Evolutionary conservation across 2,329 filamentous ascomycete species (phyloP), one percentile per base, ranked within the genome.

Genomic region (Cryoendolithus antarcticus): DNA sequence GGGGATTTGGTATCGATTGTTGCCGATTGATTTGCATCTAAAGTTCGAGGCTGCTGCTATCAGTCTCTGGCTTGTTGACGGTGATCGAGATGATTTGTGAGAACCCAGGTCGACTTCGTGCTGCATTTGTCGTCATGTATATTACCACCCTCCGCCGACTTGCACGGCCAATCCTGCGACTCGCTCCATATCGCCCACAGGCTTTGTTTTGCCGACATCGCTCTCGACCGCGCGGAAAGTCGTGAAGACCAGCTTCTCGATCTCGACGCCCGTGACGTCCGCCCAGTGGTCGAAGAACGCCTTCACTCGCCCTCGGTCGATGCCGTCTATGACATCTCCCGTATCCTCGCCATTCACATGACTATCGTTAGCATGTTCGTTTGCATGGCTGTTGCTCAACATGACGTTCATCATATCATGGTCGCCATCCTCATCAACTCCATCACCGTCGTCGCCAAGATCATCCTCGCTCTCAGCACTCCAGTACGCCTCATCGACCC

Each of bases 141-240:
- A 37, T 38, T 48, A 96, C 91, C 91, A 98, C 15, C 91, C 91
- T 38, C 91, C 91, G 38, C 88, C 91, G 51, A 88, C 83, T 62
- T 86, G 91, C 40, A 86, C 80, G 34, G 89, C 89, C 54, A 98
- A 70, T 55, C 91, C 86, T 42, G 86, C 82, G 31, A 94, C 88
- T 43, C 80, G 75, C 55, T 93, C 82, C 32, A 83, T 80, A 56
- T 86, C 82, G 56, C 58, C 72, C 48, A 69, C 66, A 45, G 74
- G 71, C 47, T 70, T 67, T 47, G 74, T 70, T 65, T 91, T 93
- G 37, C 91, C 91, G 32, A 98, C 86, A 58, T 96, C 86, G 64
- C 89, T 95, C 53, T 95, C 80, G 13, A 98, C 89, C 62, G 88
- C 80, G 46, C 91, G 77, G 65, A 85, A 98, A 37, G 77, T 93